A percentile compares a stretch with the other conserved stretches of the same genome.
phyloP scores from a whole-genome alignment of 2,329 filamentous ascomycete genomes.

The Colletotrichum sp. region DNA sequence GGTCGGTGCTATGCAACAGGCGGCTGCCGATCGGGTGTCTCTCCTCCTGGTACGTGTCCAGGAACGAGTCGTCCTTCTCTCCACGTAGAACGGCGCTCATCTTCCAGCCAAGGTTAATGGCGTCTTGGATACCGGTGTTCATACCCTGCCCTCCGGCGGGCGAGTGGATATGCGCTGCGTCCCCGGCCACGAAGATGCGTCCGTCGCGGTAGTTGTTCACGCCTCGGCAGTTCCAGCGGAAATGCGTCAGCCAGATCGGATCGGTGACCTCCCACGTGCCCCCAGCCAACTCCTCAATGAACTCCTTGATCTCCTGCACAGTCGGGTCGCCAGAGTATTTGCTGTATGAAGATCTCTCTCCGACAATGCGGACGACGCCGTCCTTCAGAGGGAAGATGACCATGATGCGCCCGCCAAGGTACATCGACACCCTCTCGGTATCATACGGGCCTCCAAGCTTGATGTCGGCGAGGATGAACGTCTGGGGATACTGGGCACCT shows the following conservation, averaged over 20 bases:
- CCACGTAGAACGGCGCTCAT: slow-evolving; percentile 26
- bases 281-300: slow-evolving; percentile 32
- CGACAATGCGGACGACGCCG: slow-evolving; percentile 31
- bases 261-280: slow-evolving; percentile 31
- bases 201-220: slow-evolving; percentile 42
- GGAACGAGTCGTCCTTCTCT: slow-evolving; percentile 35
- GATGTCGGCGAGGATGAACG: slow-evolving; percentile 50
- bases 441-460: slow-evolving; percentile 26
- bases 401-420: slow-evolving; percentile 39
- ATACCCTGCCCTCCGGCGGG: slow-evolving; percentile 41
- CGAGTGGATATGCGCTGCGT: slow-evolving; percentile 39
- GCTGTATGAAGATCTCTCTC: slow-evolving; percentile 12
- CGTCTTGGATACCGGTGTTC: slow-evolving; percentile 40
- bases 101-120: slow-evolving; percentile 39
- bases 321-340: background rate
- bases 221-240: slow-evolving; percentile 49
- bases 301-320: slow-evolving; percentile 22
- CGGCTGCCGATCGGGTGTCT: slow-evolving; percentile 49
- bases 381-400: slow-evolving; percentile 36
- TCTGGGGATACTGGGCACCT: slow-evolving; percentile 45
- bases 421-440: slow-evolving; percentile 24
- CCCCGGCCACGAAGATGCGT: slow-evolving; percentile 32
- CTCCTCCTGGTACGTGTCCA: slow-evolving; percentile 54
- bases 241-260: slow-evolving; percentile 47
- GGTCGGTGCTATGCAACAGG: slow-evolving; percentile 47